Base-by-base conservation (phyloP, 371 early-diverging fungal species). In the Lichtheimia ramosa region DNA sequence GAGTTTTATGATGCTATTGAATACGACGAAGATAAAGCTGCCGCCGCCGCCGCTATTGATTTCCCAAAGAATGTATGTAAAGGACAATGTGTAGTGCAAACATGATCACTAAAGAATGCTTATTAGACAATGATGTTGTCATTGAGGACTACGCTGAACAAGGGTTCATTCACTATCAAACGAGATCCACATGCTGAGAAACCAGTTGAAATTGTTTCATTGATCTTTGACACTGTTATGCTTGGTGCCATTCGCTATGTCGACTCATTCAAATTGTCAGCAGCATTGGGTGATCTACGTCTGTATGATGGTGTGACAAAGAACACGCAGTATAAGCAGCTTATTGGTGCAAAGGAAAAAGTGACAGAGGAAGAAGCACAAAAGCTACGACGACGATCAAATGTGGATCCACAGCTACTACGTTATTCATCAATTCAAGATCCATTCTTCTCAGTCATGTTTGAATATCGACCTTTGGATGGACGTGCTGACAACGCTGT, bases 1-100 rank as follows among this genome's bases (percentile, higher is more conserved):
- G 89, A 94, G 64, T 82, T 98, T 18, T 96, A 94, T 75, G 91
- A 97, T 41, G 92, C 96, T 2, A 96, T 98, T 64, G 99, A 97
- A 61, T 96, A 90, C 70, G 91, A 98, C 63, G 94, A 94, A 54
- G 85, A 89, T 21, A 77, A 86, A 16, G 87, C 89, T 0, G 78
- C 79, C 6, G 68, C 87, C 15, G 73, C 79, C 1, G 69, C 72
- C n/a, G 83, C 83, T 8, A 74, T 89, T 3, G 94, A 91, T 56
- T 65, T 93, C 27, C 92, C 94, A 2, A 83, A 87, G 60, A 95
- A 96, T 71, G 90, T 89, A 61, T 68, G 68, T 61, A 7, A 3
- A 52, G 34, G 1, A 10, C n/a, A 15, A 24, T 12, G 41, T 24
- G 3, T 20, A 4, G 23, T 15, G 5, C 23, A 23, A 14, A 4